Conservation (phyloP, 495 filamentous ascomycete genomes). For the Penicillium paradoxum region DNA sequence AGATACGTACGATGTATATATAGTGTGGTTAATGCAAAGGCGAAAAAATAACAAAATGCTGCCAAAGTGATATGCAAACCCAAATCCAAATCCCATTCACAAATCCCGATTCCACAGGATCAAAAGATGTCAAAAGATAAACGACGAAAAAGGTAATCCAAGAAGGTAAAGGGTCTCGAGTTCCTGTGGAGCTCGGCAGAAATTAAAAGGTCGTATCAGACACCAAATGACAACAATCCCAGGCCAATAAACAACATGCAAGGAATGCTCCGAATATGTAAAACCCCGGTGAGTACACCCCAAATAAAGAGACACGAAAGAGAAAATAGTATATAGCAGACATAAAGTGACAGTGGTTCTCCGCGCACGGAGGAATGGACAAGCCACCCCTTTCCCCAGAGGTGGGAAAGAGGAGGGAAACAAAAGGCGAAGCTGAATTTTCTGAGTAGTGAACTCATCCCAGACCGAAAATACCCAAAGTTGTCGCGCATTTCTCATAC, state of each 20-base stretch:
- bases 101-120: conserved; percentile 7
- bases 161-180: conserved; percentile 16
- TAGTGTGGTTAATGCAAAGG: conserved; percentile 2
- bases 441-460: conserved; percentile 20
- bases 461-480: conserved; percentile 19
- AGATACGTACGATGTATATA: conserved; percentile 20
- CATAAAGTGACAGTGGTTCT: conserved; percentile 17
- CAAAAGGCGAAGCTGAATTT: conserved; percentile 7
- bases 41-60: conserved; percentile 16
- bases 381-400: neutral
- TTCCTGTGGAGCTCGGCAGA: conserved; percentile 9
- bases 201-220: conserved; percentile 27
- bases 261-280: conserved; percentile 29
- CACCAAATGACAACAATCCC: conserved; percentile 20
- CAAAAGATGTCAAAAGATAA: conserved; percentile 3
- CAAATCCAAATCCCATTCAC: conserved; percentile 7
- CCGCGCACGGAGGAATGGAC: conserved; percentile 10
- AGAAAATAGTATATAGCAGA: conserved; percentile 14
- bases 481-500: conserved; percentile 27
- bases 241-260: conserved; percentile 30
- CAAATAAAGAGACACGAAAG: conserved; percentile 22
- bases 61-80: conserved; percentile 21
- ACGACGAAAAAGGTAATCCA: conserved; percentile 7
- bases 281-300: conserved; percentile 20
- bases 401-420: conserved; percentile 2